Conservation (phyloP, 352 stramenopile species). For the Pseudoperonospora humuli region DNA sequence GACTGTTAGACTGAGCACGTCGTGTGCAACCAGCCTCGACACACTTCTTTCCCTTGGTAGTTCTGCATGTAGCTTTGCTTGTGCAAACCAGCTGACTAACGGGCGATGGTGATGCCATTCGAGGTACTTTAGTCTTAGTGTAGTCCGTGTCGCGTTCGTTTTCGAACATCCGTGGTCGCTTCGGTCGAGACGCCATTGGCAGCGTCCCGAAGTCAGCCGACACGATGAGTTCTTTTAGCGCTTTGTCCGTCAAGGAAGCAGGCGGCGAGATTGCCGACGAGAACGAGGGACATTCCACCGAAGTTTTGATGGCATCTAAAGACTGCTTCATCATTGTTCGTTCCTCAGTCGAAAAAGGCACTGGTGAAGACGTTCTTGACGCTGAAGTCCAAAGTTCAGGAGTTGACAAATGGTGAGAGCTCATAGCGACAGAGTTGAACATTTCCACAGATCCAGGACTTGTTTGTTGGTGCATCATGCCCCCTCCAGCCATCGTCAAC, state of each 20-base stretch:
- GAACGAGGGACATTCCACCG: constrained; percentile 9
- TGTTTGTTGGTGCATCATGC: constrained; percentile 18
- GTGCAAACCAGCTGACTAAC: constrained; percentile 4
- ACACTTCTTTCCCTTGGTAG: constrained; percentile 70
- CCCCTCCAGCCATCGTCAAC: constrained; percentile 18
- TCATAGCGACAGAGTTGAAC: constrained; percentile 8
- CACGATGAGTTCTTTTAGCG: constrained; percentile 32
- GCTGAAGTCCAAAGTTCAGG: constrained; percentile 17
- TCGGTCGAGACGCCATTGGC: constrained; percentile 5
- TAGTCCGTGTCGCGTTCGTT: neutral
- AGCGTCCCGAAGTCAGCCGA: constrained; percentile 18
- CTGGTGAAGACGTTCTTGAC: neutral
- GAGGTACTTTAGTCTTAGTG: constrained; percentile 9
- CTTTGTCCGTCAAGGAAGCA: constrained; percentile 22
- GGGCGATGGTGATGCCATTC: constrained; percentile 9
- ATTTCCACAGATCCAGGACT: constrained; percentile 23
- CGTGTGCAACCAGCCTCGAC: constrained; percentile 47
- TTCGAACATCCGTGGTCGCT: constrained; percentile 5
- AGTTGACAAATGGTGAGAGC: constrained; percentile 1
- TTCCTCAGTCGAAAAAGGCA: neutral
- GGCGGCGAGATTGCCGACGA: constrained; percentile 27
- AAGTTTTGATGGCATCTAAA: constrained; percentile 12
- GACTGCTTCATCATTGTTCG: constrained; percentile 4
- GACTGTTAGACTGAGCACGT: constrained; percentile 74
- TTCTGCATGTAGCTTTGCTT: constrained; percentile 17